Conservation (phyloP, 345 rosid genomes). For the Punica granatum region DNA sequence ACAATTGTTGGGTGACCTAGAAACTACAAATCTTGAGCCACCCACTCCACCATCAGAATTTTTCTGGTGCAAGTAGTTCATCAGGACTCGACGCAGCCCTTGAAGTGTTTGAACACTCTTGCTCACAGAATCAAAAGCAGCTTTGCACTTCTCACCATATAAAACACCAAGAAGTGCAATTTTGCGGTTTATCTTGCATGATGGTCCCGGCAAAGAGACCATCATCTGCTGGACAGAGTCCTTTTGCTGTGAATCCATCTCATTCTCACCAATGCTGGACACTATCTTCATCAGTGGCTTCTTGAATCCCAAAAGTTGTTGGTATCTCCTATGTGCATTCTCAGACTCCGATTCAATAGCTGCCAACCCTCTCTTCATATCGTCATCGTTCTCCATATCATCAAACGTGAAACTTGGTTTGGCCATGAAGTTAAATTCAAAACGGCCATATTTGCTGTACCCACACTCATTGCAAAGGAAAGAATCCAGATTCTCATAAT, state of each 20-base stretch:
- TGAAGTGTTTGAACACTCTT: conserved; percentile 98
- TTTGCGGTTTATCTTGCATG: conserved; percentile 95
- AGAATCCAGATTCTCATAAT: conserved; percentile 94
- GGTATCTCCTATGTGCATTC: conserved; percentile 99
- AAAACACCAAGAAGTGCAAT: conserved; percentile 97
- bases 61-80: conserved; percentile 94
- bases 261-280: conserved; percentile 95
- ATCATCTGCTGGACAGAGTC: conserved; percentile 99
- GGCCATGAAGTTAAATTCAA: conserved; percentile 98
- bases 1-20: conserved; percentile 88
- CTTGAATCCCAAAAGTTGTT: conserved; percentile 97
- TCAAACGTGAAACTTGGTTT: conserved; percentile 97
- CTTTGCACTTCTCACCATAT: conserved; percentile 99
- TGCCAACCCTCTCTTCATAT: conserved; percentile 96
- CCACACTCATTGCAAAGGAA: conserved; percentile 99
- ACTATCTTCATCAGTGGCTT: conserved; percentile 97
- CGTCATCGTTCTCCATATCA: conserved; percentile 97
- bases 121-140: conserved; percentile 99
- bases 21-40: conserved; percentile 72
- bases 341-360: conserved; percentile 98
- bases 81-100: conserved; percentile 92
- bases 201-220: conserved; percentile 96
- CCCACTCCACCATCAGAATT: conserved; percentile 50
- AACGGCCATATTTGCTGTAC: conserved; percentile 95
- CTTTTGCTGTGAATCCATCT: conserved; percentile 98